A percentile compares a stretch with the other conserved stretches of the same genome.
Conservation (phyloP, 2,329 filamentous ascomycete genomes). For the Dactylellina sp. region DNA sequence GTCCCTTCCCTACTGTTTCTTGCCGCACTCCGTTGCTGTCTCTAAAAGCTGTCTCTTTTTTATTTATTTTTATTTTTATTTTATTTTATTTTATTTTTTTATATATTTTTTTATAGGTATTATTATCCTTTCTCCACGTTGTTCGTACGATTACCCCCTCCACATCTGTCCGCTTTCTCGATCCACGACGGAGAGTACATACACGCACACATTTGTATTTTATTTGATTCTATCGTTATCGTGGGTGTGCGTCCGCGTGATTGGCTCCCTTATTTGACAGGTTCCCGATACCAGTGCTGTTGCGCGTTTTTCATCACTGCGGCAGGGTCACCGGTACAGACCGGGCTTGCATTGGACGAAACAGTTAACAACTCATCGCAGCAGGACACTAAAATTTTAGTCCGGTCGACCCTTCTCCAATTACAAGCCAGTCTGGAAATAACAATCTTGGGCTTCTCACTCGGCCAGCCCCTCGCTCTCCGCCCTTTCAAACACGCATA, state of each 20-base stretch:
- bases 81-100: not conserved
- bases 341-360: conserved; percentile 50
- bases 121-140: conserved; percentile 2
- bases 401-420: conserved; percentile 28
- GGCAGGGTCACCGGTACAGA: conserved; percentile 41
- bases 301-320: conserved; percentile 45
- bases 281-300: conserved; percentile 43
- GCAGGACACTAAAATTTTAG: conserved; percentile 42
- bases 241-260: conserved; percentile 25
- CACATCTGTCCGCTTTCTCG: not conserved
- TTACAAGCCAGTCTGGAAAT: conserved; percentile 4
- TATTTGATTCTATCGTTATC: conserved; percentile 29
- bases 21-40: too few species aligned
- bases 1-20: conserved; percentile 22
- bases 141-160: not conserved
- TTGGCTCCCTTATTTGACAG: conserved; percentile 45
- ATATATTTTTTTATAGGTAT: conserved; percentile 12
- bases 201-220: not conserved
- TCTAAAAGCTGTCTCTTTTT: too few species aligned
- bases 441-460: not conserved
- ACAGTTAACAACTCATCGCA: conserved; percentile 57
- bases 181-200: not conserved
- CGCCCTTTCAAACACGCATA: conserved; percentile 17
- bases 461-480: conserved; percentile 29
- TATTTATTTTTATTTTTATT: conserved; percentile 12